Conservation (phyloP, 2,329 filamentous ascomycete genomes). For the Aspergillus ustus region DNA sequence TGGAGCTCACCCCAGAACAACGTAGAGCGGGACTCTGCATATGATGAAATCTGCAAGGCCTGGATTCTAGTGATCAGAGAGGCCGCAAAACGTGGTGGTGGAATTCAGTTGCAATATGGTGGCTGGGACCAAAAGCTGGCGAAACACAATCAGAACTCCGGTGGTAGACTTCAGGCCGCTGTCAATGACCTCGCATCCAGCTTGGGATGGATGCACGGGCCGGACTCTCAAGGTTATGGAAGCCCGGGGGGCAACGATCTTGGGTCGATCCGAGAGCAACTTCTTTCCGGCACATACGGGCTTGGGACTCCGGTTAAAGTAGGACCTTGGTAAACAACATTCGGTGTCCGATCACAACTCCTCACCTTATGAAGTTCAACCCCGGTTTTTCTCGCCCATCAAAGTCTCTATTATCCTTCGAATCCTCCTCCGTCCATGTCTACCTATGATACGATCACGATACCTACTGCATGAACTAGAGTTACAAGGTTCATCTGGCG, state of each 20-base stretch:
- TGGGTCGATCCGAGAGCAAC: constrained; percentile 59
- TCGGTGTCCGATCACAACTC: constrained; percentile 14
- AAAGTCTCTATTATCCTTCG: constrained; percentile 24
- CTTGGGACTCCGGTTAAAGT: constrained; percentile 59
- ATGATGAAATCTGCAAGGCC: constrained; percentile 92
- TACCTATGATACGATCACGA: constrained; percentile 51
- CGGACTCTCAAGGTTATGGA: constrained; percentile 33
- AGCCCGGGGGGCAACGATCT: constrained; percentile 44
- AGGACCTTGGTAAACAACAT: constrained; percentile 56
- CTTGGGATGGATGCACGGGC: constrained; percentile 75
- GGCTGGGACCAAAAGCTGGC: constrained; percentile 89
- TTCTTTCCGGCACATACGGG: constrained; percentile 62
- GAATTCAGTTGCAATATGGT: constrained; percentile 84
- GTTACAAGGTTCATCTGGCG: constrained; percentile 43
- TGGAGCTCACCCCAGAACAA: constrained; percentile 90
- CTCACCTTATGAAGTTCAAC: constrained; percentile 17
- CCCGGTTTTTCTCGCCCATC: constrained; percentile 6
- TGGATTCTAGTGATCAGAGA: constrained; percentile 93
- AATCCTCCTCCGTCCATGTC: constrained; percentile 35
- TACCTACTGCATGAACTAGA: constrained; percentile 50
- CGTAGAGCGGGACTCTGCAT: constrained; percentile 91
- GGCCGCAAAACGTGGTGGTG: constrained; percentile 86
- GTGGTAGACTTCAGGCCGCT: constrained; percentile 78
- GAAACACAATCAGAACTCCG: constrained; percentile 86
- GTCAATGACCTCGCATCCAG: constrained; percentile 75